phyloP scores from a whole-genome alignment of 768 basidiomycete genomes.

The Tephrocybe sp. region DNA sequence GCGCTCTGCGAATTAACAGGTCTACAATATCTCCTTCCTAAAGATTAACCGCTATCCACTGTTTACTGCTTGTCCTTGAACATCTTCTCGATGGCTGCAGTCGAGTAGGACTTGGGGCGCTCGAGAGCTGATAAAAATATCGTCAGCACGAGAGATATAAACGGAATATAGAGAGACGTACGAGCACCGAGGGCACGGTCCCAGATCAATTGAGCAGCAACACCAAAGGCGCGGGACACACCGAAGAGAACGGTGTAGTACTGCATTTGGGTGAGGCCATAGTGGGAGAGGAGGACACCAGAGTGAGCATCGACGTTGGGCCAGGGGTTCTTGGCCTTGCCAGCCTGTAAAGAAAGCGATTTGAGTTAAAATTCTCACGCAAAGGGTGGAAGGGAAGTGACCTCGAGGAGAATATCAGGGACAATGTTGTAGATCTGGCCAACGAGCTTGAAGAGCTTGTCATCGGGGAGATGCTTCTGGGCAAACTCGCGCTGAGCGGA shows the following conservation, averaged over 20 bases:
- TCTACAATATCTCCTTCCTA: slow-evolving; percentile 3
- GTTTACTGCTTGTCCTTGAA: slow-evolving; percentile 53
- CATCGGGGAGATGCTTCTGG: slow-evolving; percentile 76
- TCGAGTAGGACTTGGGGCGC: slow-evolving; percentile 90
- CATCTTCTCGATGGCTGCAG: slow-evolving; percentile 72
- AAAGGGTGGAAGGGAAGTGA: slow-evolving; percentile 21
- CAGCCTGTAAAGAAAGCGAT: slow-evolving; percentile 47
- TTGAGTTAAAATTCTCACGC: background rate
- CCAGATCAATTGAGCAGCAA: slow-evolving; percentile 88
- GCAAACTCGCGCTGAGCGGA: slow-evolving; percentile 89
- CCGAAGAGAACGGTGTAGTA: slow-evolving; percentile 98
- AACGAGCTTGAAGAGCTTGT: slow-evolving; percentile 94
- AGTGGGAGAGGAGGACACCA: slow-evolving; percentile 82
- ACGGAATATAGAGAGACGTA: slow-evolving; percentile 37
- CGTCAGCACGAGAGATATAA: background rate
- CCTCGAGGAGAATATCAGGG: slow-evolving; percentile 85
- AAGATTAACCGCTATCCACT: background rate
- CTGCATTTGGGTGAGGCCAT: slow-evolving; percentile 86
- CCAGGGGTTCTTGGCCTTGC: slow-evolving; percentile 93
- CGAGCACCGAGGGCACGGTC: slow-evolving; percentile 90
- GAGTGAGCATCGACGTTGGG: slow-evolving; percentile 99
- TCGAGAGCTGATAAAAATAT: slow-evolving; percentile 58
- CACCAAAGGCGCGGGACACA: slow-evolving; percentile 92
- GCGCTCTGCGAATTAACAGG: background rate
- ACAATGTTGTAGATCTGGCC: slow-evolving; percentile 86